Percentiles rank a stretch among this genome's conserved stretches.
Conservation (phyloP, 106 monocot genomes). For the Dactylorhiza incarnata region DNA sequence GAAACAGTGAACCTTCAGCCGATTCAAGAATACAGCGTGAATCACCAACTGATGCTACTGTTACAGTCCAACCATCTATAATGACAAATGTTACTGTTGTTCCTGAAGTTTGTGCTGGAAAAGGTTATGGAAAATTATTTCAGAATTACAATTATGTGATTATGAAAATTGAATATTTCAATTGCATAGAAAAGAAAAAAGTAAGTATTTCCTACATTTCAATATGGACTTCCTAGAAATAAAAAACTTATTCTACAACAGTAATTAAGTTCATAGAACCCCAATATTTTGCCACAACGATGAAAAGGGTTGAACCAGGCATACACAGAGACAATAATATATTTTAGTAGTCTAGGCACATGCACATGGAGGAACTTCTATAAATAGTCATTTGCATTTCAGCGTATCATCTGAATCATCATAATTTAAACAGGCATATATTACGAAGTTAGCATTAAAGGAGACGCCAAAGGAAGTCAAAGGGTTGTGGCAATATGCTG, state of each 20-base stretch:
- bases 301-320: background rate
- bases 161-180: background rate
- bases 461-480: background rate
- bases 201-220: background rate
- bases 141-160: background rate
- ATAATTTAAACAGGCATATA: background rate
- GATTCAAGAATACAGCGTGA: constrained; percentile 91
- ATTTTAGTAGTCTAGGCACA: background rate
- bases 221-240: too few relatives aligned
- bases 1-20: constrained; percentile 76
- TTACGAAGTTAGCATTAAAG: background rate
- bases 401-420: background rate
- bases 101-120: constrained; percentile 69
- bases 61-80: constrained; percentile 77
- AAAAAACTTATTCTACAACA: too few relatives aligned
- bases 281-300: too few relatives aligned
- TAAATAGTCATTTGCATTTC: background rate
- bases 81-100: constrained; percentile 94
- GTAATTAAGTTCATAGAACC: too few relatives aligned
- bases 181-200: background rate
- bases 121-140: background rate
- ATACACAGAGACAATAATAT: background rate
- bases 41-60: constrained; percentile 95
- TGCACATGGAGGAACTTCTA: background rate
- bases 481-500: background rate